Base-by-base conservation (phyloP, 768 basidiomycete species). In the Dioszegia crocea region DNA sequence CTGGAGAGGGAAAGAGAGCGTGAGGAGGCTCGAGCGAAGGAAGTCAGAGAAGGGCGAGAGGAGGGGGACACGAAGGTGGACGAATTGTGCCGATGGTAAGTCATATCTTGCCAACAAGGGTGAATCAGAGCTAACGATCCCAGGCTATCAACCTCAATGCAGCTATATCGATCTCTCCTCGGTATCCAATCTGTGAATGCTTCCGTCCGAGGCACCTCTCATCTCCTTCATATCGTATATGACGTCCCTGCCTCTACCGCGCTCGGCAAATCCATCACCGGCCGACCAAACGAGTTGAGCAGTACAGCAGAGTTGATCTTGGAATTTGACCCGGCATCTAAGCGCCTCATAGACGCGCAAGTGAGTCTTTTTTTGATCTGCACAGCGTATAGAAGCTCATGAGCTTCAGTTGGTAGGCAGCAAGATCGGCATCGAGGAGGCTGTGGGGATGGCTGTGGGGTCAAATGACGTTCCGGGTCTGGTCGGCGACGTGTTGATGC, bases 181-280 rank as follows among this genome's bases (percentile, higher is more conserved):
- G 82, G 82, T 43, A 81, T 91, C 62, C 78, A 83, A 54, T 82
- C 84, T 10, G 83, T 83, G 4, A 80, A 83, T 27, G 78, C 82
- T 1, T 51, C 57, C 2, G 19, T 24, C 16, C 31, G 46, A 19
- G 81, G 81, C 26, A 85, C 88, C 1, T 88, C 89, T 59, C 89
- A 90, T 75, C 88, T 90, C 71, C 80, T 91, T 26, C 82, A 84
- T 27, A 79, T 92, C 43, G 83, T 83, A 9, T 92, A 91, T 74
- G 67, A 61, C 27, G 62, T 70, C 3, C 53, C 64, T 0, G 17
- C 46, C 4, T 1, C 29, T 21, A 17, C 45, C 16, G 27, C 41
- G 2, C 41, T 39, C 2, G 26, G 9, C 12, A 54, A 30, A 45
- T 43, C 39, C 2, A 43, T 14, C 21, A 21, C 16, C 23, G 27